phyloP scores from a whole-genome alignment of 169 alveolate species.

The Eimeria falciformis region DNA sequence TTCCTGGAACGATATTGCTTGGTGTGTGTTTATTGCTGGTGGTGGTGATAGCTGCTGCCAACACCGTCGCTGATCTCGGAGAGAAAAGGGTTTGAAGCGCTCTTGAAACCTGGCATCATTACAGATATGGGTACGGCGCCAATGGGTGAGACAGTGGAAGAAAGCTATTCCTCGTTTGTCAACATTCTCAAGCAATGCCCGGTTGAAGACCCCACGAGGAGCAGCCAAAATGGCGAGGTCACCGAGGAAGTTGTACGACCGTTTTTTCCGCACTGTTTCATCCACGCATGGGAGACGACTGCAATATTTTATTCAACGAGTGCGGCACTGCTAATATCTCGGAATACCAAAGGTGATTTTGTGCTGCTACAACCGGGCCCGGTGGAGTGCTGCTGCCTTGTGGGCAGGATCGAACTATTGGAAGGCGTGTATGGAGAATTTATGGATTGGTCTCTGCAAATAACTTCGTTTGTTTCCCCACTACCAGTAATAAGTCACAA shows the following conservation, averaged over 20 bases:
- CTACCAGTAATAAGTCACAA: conserved; percentile 80
- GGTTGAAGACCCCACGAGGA: conserved; percentile 81
- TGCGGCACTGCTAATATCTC: background rate
- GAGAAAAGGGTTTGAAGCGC: background rate
- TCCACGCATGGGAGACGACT: background rate
- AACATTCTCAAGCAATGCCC: conserved; percentile 88
- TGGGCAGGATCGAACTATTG: conserved; percentile 87
- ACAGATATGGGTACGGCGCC: too few relatives aligned
- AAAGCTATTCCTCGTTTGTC: conserved; percentile 82
- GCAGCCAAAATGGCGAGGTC: conserved; percentile 87
- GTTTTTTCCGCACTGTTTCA: background rate
- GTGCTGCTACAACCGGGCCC: background rate
- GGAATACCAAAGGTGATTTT: background rate
- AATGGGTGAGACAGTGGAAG: conserved; percentile 31
- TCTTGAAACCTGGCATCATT: too few relatives aligned
- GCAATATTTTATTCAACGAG: background rate
- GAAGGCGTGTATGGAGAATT: conserved; percentile 88
- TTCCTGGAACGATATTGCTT: background rate
- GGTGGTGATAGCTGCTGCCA: background rate
- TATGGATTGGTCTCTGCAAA: conserved; percentile 90
- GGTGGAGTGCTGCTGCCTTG: background rate
- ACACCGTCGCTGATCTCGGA: too few relatives aligned
- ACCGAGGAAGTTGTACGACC: conserved; percentile 79
- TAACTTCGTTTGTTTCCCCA: conserved; percentile 90
- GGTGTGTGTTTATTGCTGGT: background rate